Base-by-base conservation (phyloP, 1,284 basidiomycete species). In the Peniophora sp. region DNA sequence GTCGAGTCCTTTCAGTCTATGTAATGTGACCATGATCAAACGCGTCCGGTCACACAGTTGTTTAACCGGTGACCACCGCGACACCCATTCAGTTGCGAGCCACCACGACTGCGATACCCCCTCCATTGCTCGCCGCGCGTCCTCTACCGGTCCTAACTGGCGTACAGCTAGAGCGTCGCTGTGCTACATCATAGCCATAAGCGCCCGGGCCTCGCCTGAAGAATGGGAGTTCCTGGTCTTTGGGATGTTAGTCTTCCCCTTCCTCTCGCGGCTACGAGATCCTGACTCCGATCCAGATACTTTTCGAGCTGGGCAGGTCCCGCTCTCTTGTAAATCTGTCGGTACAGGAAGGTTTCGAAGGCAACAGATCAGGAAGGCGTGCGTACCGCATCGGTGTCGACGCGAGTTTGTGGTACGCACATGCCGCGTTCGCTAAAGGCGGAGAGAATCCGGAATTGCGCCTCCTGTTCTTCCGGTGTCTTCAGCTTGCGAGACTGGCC, bases 351-450 rank as follows among this genome's bases (percentile, higher is more conserved):
- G 86, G 86, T 0, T 88, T 90, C 58, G 70, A 79, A 48, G 70
- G 72, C n/a, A 85, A 85, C 55, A 71, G 72, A 0, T 65, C 71
- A 20, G 72, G 73, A 23, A 67, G 74, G 24, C 76, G 85, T 11
- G 87, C 85, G 3, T 83, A 79, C 54, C 76, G 87, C 18, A 68
- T 90, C 22, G 87, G 87, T 3, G 85, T 90, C 43, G 88, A 90
- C 58, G 85, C 87, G 10, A 85, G 82, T 39, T 88, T 90, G 51
- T 90, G 87, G 87, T 87, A 88, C 60, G 87, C 83, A 56, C 87
- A 89, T 54, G 84, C 86, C 0, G 75, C 83, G 36, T 80, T 85
- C 56, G 84, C 85, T 8, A 72, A 68, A 50, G 85, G 87, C 58
- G 87, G 88, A n/a, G 86, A 90, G 62, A 90, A 89, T 51, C 87